Evolutionary conservation across 139 green algal genomes (phyloP).

Genomic region (Chlorella sp.): DNA sequence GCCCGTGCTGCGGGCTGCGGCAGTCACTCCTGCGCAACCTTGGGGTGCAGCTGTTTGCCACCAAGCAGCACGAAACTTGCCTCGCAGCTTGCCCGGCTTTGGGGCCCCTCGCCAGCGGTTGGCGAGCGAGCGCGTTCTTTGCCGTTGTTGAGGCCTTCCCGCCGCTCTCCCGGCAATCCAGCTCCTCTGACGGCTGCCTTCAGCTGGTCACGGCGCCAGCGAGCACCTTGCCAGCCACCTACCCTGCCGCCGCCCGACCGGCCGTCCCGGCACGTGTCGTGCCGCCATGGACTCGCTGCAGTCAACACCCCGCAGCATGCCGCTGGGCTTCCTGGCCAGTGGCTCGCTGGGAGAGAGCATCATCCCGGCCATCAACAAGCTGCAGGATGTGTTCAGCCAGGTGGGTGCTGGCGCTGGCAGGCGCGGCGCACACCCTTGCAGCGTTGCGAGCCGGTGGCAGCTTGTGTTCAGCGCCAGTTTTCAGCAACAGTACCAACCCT

Average conservation of each 20-base stretch:
- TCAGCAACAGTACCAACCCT: not conserved
- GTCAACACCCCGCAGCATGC: not conserved
- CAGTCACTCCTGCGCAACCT: too few species aligned
- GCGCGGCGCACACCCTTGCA: not conserved
- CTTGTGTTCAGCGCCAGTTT: too few species aligned
- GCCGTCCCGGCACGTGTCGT: not conserved
- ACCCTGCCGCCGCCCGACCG: not conserved
- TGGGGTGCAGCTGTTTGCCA: too few species aligned
- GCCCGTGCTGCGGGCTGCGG: too few species aligned
- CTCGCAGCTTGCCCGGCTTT: too few species aligned
- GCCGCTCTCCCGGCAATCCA: too few species aligned
- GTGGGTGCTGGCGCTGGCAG: conserved; percentile 43
- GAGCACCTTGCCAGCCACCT: not conserved
- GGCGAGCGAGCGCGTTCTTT: too few species aligned
- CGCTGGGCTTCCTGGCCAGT: conserved; percentile 15
- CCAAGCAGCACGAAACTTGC: too few species aligned
- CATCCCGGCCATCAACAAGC: conserved; percentile 90
- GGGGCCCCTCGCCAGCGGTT: too few species aligned
- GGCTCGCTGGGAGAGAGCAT: conserved; percentile 76
- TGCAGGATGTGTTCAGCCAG: conserved; percentile 95
- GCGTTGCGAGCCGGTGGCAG: not conserved
- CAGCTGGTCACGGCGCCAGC: too few species aligned
- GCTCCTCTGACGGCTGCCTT: too few species aligned
- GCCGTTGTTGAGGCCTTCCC: too few species aligned
- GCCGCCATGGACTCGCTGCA: conserved; percentile 6